Percentiles rank a stretch among this genome's conserved stretches.
Evolutionary conservation across 2,329 filamentous ascomycete genomes (phyloP).

Genomic region (Neoarthrinium moseri): DNA sequence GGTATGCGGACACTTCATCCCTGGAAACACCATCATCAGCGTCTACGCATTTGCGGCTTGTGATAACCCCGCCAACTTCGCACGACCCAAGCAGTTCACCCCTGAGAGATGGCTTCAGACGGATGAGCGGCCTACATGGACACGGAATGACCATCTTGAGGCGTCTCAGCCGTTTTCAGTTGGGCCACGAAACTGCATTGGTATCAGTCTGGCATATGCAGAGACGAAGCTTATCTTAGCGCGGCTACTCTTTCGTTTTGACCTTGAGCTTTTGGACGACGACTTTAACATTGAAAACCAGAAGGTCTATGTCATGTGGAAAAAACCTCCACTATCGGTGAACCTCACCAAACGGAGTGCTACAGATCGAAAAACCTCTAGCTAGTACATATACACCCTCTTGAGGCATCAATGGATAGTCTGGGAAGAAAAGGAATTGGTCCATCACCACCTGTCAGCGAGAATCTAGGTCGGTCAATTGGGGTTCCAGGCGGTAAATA

Average conservation of each 20-base stretch:
- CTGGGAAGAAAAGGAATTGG: too few relatives aligned
- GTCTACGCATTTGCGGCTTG: background rate
- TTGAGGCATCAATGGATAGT: too few relatives aligned
- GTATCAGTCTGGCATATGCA: background rate
- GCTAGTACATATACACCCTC: too few relatives aligned
- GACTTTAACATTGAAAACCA: constrained; percentile 11
- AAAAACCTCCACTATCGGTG: background rate
- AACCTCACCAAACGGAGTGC: too few relatives aligned
- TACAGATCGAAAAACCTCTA: too few relatives aligned
- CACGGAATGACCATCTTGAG: background rate
- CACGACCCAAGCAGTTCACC: background rate
- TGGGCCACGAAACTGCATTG: background rate
- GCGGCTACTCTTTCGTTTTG: background rate
- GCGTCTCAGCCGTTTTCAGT: background rate
- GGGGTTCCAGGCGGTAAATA: too few relatives aligned
- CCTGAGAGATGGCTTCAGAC: constrained; percentile 10
- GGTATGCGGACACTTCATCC: background rate
- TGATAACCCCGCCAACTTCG: background rate
- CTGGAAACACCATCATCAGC: background rate
- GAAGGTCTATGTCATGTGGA: background rate
- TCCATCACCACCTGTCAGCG: too few relatives aligned
- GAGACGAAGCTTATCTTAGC: background rate
- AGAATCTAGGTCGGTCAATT: too few relatives aligned
- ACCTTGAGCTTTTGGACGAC: background rate
- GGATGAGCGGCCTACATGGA: too few relatives aligned